Evolutionary conservation across 768 basidiomycete species (phyloP), one percentile per base, ranked within the genome.

Genomic region (Kondoa malvinella): DNA sequence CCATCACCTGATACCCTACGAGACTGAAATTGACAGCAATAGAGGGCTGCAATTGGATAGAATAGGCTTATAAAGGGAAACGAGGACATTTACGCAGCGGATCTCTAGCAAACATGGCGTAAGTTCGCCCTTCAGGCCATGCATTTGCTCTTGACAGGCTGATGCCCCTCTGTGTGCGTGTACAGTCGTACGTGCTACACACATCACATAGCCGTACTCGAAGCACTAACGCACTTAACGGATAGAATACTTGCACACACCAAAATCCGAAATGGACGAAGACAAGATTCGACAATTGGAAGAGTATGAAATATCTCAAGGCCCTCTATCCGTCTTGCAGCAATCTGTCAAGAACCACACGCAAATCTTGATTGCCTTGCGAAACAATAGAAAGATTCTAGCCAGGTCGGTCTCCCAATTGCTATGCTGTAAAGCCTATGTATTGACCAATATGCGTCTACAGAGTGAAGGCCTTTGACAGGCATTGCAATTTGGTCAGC

Each of bases 311-410:
- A 60, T 70, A 61, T 56, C 68, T 34, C 72, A 75, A 60, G 73
- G 91, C n/a, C 92, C 92, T 27, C 79, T 95, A 77, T 92, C 91
- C 56, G 92, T 95, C 63, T 82, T 95, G 65, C 95, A 99, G 78
- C 92, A 95, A 78, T 89, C 92, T 33, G 95, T 99, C 73, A 83
- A 95, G 78, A 94, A 96, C 78, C 90, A 95, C 78, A 86, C 92
- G 15, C 95, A 99, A 80, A 88, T 99, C 72, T 85, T 99, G 71
- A 92, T 99, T 75, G 92, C 92, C 25, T 81, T 99, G 67, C 82
- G 95, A 74, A 99, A 97, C 81, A 96, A 97, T 83, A 96, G 94
- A 81, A 99, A 99, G 78, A 80, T 99, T 34, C 71, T 80, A 66
- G 80, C 77, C 31, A 68, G 71, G 56, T 70, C 70, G 8, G 61